phyloP scores from a whole-genome alignment of 1,139 yeast species.

The Taphrina betulina region DNA sequence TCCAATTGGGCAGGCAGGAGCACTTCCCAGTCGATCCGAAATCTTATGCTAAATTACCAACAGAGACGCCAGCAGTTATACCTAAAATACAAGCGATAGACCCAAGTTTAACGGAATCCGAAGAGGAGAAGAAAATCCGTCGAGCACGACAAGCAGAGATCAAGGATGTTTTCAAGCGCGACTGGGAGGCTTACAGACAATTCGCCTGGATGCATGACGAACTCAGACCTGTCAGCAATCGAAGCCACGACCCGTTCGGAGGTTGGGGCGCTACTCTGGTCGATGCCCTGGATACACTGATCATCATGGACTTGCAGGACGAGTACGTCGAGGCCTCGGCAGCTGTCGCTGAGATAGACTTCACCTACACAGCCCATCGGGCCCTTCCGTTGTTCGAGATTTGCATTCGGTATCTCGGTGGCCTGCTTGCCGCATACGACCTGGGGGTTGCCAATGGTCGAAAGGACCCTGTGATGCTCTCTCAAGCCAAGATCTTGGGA shows the following conservation, averaged over 20 bases:
- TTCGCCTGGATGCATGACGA: constrained; percentile 84
- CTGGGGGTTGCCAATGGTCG: constrained; percentile 47
- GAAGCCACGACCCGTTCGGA: constrained; percentile 66
- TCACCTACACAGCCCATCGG: constrained; percentile 47
- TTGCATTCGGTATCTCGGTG: constrained; percentile 91
- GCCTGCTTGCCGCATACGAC: constrained; percentile 77
- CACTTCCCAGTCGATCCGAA: constrained; percentile 10
- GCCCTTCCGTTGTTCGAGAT: constrained; percentile 84
- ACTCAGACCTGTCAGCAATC: constrained; percentile 59
- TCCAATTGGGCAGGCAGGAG: constrained; percentile 17
- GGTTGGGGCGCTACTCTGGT: constrained; percentile 96
- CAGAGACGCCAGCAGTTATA: background rate
- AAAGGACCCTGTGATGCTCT: constrained; percentile 66
- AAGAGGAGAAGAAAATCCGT: constrained; percentile 40
- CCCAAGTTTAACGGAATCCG: constrained; percentile 41
- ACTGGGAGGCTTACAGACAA: constrained; percentile 73
- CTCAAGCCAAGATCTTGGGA: constrained; percentile 74
- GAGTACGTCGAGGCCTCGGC: constrained; percentile 64
- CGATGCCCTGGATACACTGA: constrained; percentile 80
- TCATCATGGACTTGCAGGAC: constrained; percentile 71
- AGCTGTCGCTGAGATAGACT: constrained; percentile 75
- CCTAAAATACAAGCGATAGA: constrained; percentile 18
- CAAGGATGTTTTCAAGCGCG: constrained; percentile 53
- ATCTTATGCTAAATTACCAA: constrained; percentile 3
- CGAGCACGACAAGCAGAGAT: constrained; percentile 50